phyloP scores from a whole-genome alignment of 179 eudicot genomes.

The Corrigiola litoralis region DNA sequence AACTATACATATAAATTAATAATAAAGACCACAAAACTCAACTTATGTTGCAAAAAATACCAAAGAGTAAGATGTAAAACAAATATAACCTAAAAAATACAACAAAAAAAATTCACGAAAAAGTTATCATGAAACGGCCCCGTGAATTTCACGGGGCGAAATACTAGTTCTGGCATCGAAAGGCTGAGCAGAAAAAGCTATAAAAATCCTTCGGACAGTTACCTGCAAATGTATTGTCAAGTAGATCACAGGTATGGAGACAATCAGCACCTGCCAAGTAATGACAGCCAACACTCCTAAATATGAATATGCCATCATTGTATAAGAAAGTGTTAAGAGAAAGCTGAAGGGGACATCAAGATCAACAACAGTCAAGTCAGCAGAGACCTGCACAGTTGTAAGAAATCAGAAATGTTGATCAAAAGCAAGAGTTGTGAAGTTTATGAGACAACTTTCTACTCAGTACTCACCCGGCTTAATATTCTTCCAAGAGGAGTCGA shows the following conservation, averaged over 20 bases:
- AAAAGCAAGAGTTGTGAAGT: neutral
- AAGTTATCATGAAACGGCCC: too few relatives aligned
- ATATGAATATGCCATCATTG: slow-evolving; percentile 43
- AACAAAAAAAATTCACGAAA: too few relatives aligned
- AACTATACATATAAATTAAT: too few relatives aligned
- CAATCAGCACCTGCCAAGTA: slow-evolving; percentile 78
- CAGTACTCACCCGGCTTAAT: slow-evolving; percentile 53
- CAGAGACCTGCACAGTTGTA: slow-evolving; percentile 48
- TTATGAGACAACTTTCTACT: slow-evolving; percentile 1
- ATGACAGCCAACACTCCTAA: slow-evolving; percentile 55
- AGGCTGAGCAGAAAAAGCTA: neutral
- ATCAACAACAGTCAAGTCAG: slow-evolving; percentile 78
- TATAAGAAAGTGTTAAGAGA: slow-evolving; percentile 41
- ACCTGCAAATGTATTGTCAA: slow-evolving; percentile 66
- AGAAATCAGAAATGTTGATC: neutral
- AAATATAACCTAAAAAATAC: too few relatives aligned
- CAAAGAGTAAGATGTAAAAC: too few relatives aligned
- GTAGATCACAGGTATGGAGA: slow-evolving; percentile 55
- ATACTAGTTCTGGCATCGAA: neutral
- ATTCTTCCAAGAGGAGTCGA: slow-evolving; percentile 76
- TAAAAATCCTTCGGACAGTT: neutral
- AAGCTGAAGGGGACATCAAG: slow-evolving; percentile 63
- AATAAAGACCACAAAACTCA: too few relatives aligned
- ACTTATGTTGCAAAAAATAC: too few relatives aligned
- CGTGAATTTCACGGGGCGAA: too few relatives aligned